Evolutionary conservation across 805 yeast species (phyloP).

Genomic region (Saturnispora ahearnii): DNA sequence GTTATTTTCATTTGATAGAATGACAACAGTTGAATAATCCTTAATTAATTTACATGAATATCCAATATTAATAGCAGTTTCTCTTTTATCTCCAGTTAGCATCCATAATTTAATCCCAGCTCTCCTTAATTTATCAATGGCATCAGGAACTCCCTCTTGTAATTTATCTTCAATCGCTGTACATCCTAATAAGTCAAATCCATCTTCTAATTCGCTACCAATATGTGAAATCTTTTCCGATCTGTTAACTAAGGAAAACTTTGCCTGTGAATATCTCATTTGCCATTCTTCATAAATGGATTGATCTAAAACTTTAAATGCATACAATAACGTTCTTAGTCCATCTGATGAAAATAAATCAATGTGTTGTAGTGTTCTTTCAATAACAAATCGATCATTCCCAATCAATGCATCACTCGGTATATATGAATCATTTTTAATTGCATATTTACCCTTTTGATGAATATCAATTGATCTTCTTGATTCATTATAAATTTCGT

Average conservation of each 20-base stretch:
- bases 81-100: conserved; percentile 97
- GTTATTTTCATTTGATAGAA: conserved; percentile 34
- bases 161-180: conserved; percentile 96
- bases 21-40: conserved; percentile 82
- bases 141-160: conserved; percentile 94
- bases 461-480: conserved; percentile 51
- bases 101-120: conserved; percentile 97
- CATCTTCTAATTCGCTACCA: conserved; percentile 64
- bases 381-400: conserved; percentile 71
- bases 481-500: conserved; percentile 45
- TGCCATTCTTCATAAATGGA: conserved; percentile 61
- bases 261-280: conserved; percentile 59
- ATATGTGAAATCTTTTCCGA: conserved; percentile 54
- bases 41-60: conserved; percentile 88
- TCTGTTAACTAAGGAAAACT: conserved; percentile 64
- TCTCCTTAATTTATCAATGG: conserved; percentile 82
- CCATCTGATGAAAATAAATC: conserved; percentile 96
- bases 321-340: conserved; percentile 77
- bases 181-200: conserved; percentile 73
- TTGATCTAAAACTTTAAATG: conserved; percentile 60
- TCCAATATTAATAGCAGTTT: conserved; percentile 96
- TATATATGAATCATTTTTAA: conserved; percentile 31
- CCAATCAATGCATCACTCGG: conserved; percentile 48
- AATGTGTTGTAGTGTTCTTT: conserved; percentile 78
- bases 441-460: conserved; percentile 44